Evolutionary conservation across 2,329 filamentous ascomycete genomes (phyloP).

Genomic region (Pestalotiopsis sp.): DNA sequence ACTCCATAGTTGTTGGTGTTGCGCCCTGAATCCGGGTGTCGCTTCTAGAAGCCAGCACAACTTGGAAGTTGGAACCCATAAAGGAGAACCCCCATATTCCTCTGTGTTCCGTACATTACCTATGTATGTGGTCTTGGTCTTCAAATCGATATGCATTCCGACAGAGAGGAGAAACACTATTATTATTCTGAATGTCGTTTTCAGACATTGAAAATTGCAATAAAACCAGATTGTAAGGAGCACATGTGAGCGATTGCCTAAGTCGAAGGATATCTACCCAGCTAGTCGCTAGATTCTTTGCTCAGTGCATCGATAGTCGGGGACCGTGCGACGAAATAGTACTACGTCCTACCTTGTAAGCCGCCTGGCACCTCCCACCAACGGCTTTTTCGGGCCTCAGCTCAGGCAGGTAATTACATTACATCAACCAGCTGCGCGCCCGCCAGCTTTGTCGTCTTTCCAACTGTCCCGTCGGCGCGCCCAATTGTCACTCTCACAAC

Average conservation of each 20-base stretch:
- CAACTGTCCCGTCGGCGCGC: conserved; percentile 1
- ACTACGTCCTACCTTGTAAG: too few relatives aligned
- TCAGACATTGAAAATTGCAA: too few relatives aligned
- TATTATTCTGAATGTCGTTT: too few relatives aligned
- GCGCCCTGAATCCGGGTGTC: background rate
- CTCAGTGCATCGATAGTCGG: background rate
- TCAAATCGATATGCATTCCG: too few relatives aligned
- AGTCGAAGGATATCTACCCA: too few relatives aligned
- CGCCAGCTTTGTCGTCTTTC: background rate
- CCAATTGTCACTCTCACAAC: conserved; percentile 1
- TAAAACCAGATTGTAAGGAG: too few relatives aligned
- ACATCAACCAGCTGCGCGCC: background rate
- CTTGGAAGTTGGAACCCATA: background rate
- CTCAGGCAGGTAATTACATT: background rate
- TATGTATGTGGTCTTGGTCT: background rate
- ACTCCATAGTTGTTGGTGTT: background rate
- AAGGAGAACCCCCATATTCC: background rate
- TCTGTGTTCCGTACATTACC: background rate
- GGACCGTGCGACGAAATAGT: background rate
- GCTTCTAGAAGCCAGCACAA: background rate
- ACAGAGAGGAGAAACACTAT: too few relatives aligned
- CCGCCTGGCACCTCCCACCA: background rate
- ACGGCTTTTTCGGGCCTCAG: background rate
- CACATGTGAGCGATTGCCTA: too few relatives aligned
- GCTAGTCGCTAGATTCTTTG: background rate